Conservation (phyloP, 768 basidiomycete species). For the Russula sp. region DNA sequence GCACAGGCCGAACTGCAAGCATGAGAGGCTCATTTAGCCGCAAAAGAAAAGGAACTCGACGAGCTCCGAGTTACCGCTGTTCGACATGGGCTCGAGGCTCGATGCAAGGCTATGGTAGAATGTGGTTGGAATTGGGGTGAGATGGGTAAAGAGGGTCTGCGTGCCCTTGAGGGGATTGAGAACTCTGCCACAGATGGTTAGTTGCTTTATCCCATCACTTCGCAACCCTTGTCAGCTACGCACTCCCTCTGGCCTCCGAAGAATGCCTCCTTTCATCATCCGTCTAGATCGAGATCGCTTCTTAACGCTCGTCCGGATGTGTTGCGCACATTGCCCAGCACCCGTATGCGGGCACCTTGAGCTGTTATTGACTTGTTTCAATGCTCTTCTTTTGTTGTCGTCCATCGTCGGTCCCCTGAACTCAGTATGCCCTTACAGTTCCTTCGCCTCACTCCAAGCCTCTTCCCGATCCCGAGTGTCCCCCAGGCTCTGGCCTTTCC, state of each 20-base stretch:
- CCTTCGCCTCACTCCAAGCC: constrained; percentile 7
- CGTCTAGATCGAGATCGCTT: not conserved
- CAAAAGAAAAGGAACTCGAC: constrained; percentile 62
- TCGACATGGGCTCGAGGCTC: constrained; percentile 52
- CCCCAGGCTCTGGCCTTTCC: constrained; percentile 46
- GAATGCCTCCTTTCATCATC: not conserved
- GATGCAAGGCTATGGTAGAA: constrained; percentile 61
- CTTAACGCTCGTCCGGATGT: constrained; percentile 5
- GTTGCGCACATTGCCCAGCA: not conserved
- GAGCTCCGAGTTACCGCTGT: constrained; percentile 48
- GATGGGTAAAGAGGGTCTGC: constrained; percentile 57
- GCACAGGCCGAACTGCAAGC: constrained; percentile 78
- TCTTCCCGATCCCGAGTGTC: constrained; percentile 16
- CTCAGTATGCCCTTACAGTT: constrained; percentile 19
- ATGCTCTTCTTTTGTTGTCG: not conserved
- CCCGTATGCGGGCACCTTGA: not conserved
- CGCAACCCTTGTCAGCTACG: constrained; percentile 8
- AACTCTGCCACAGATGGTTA: constrained; percentile 26
- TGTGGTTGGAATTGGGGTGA: constrained; percentile 66
- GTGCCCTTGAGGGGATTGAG: constrained; percentile 33
- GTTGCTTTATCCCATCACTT: constrained; percentile 17
- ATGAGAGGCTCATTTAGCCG: constrained; percentile 67
- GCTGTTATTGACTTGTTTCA: not conserved
- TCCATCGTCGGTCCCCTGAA: constrained; percentile 1
- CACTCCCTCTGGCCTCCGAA: not conserved